Base-by-base conservation (phyloP, 768 basidiomycete species). In the Pleurotus djamor region DNA sequence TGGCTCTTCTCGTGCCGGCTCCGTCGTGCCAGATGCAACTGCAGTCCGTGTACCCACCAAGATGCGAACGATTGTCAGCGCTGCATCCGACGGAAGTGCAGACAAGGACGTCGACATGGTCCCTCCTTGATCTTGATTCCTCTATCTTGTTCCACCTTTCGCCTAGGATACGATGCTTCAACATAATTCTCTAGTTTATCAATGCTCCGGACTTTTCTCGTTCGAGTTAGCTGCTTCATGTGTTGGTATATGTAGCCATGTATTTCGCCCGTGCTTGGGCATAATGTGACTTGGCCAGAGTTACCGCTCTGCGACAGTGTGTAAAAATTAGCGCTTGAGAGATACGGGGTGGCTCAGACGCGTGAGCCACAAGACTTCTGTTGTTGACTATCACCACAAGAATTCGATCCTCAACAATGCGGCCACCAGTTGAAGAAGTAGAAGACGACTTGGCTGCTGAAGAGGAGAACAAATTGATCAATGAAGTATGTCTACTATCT, bases 381-480 rank as follows among this genome's bases (percentile, higher is more conserved):
- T 17, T 7, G n/a, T 17, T 7, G 7, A 7, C 17, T 7, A 17
- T 17, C 45, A 47, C 45, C 45, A 43, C 21, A 7, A 9, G 32
- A n/a, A 16, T 51, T 34, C 21, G 14, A 28, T 28, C 49, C 10
- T 32, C 13, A 32, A 59, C 12, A n/a, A 82, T 83, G 83, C 78
- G 77, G 59, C 73, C 79, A 10, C 80, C 80, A 61, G 72, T 78
- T 10, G 89, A 92, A 58, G 91, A 89, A 64, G 77, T 88, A 45
- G 91, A 91, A 69, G 91, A 92, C 60, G 89, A 92, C 71, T 81
- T 87, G 48, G 86, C 83, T 4, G 89, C 91, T 4, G 91, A 93
- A 71, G 91, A 92, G 67, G 91, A 91, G 75, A 93, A 92, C 72
- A 93, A 92, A 63, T 73, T 92, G 54, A 92, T 92, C 69, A 93